Percentiles rank a stretch among this genome's conserved stretches.
phyloP scores from a whole-genome alignment of 2,329 filamentous ascomycete genomes.

The Bipolaris bicolor region DNA sequence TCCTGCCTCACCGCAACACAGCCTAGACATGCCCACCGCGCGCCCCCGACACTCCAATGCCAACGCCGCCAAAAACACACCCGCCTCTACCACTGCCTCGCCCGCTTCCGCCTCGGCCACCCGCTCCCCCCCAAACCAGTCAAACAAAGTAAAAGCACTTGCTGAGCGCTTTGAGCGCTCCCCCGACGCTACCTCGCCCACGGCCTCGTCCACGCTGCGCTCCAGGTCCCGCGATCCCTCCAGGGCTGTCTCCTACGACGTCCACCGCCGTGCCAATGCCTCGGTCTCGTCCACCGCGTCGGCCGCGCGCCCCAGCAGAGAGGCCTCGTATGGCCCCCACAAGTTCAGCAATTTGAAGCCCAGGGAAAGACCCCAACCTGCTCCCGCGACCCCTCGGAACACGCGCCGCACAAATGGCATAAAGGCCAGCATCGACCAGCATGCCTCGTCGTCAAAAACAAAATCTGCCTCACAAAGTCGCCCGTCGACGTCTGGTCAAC shows the following conservation, averaged over 20 bases:
- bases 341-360: constrained; percentile 47
- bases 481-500: constrained; percentile 28
- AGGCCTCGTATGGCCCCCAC: constrained; percentile 42
- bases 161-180: constrained; percentile 48
- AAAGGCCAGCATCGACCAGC: constrained; percentile 34
- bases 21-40: constrained; percentile 23
- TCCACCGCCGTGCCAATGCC: constrained; percentile 19
- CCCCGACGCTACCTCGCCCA: constrained; percentile 31
- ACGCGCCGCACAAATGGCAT: constrained; percentile 35
- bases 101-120: constrained; percentile 35
- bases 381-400: constrained; percentile 36
- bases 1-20: constrained; percentile 14
- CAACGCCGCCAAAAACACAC: constrained; percentile 36
- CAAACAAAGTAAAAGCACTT: constrained; percentile 46
- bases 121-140: constrained; percentile 27
- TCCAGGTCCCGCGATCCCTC: constrained; percentile 30
- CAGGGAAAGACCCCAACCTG: constrained; percentile 45
- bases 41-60: constrained; percentile 39
- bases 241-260: constrained; percentile 21
- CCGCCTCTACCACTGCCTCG: constrained; percentile 38
- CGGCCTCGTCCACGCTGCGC: constrained; percentile 27
- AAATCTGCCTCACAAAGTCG: constrained; percentile 34
- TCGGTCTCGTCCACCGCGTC: constrained; percentile 38
- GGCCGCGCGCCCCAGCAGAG: constrained; percentile 36
- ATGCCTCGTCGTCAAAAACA: constrained; percentile 32